phyloP scores from a whole-genome alignment of 176 grass and related monocot species.

The Aegilops bicornis region DNA sequence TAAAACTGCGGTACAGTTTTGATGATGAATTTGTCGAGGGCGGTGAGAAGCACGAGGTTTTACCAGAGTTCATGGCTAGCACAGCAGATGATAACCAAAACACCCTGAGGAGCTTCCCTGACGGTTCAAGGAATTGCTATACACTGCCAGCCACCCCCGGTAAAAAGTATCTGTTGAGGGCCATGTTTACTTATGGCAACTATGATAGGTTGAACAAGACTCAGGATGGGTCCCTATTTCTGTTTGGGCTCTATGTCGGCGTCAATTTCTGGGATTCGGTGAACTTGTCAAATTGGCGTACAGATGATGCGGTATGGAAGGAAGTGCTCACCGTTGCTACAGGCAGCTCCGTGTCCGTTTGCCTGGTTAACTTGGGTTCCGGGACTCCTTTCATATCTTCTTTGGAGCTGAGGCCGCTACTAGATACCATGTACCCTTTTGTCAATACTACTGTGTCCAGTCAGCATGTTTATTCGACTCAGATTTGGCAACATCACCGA shows the following conservation, averaged over 20 bases:
- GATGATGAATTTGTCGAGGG: neutral
- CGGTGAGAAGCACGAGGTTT: neutral
- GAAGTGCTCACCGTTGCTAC: neutral
- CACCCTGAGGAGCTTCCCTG: neutral
- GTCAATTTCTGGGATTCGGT: conserved; percentile 4
- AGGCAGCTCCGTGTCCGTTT: neutral
- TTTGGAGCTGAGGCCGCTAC: neutral
- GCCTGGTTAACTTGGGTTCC: neutral
- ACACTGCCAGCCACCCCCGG: neutral
- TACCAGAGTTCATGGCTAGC: neutral
- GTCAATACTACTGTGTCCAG: neutral
- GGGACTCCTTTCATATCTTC: conserved; percentile 18
- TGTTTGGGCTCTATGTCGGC: neutral
- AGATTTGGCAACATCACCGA: neutral
- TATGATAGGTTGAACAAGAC: neutral
- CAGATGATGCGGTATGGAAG: fast-evolving
- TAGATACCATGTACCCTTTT: neutral
- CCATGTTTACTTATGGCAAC: neutral
- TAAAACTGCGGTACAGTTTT: neutral
- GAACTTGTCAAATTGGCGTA: neutral
- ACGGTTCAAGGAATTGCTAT: neutral
- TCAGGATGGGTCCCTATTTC: neutral
- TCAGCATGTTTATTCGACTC: neutral
- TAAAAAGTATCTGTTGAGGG: conserved; percentile 2
- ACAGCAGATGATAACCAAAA: neutral